Evolutionary conservation across 768 basidiomycete species (phyloP).

Genomic region (Mycena vitilis): DNA sequence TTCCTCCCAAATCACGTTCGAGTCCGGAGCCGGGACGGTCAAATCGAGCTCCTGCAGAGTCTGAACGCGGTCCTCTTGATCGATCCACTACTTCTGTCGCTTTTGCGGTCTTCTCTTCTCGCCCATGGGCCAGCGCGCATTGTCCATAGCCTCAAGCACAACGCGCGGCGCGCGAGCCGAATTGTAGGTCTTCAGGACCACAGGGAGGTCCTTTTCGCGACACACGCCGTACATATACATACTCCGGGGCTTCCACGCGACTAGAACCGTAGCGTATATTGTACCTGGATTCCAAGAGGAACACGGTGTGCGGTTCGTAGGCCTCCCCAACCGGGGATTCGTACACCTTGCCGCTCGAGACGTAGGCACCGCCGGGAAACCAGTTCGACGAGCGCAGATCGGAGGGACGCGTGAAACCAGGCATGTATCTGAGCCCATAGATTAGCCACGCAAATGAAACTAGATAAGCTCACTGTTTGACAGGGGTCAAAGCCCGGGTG

Average conservation of each 20-base stretch:
- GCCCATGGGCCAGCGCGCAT: conserved; percentile 52
- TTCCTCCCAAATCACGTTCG: neutral
- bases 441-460: neutral
- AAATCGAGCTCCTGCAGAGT: conserved; percentile 30
- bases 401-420: conserved; percentile 53
- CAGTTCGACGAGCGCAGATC: conserved; percentile 51
- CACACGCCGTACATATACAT: conserved; percentile 51
- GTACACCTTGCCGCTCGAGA: conserved; percentile 39
- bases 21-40: neutral
- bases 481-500: conserved; percentile 47
- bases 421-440: conserved; percentile 46
- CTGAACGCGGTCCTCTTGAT: conserved; percentile 37
- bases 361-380: conserved; percentile 49
- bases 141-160: conserved; percentile 47
- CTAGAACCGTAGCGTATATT: conserved; percentile 43
- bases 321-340: conserved; percentile 47
- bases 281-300: conserved; percentile 51
- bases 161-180: conserved; percentile 34
- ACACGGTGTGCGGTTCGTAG: conserved; percentile 54
- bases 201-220: conserved; percentile 45
- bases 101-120: conserved; percentile 25
- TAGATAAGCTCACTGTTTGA: conserved; percentile 47
- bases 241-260: conserved; percentile 44
- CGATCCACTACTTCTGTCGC: conserved; percentile 45
- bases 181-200: conserved; percentile 47